Base-by-base conservation (phyloP, 345 rosid genomes). In the Eucalyptus dawsonii region DNA sequence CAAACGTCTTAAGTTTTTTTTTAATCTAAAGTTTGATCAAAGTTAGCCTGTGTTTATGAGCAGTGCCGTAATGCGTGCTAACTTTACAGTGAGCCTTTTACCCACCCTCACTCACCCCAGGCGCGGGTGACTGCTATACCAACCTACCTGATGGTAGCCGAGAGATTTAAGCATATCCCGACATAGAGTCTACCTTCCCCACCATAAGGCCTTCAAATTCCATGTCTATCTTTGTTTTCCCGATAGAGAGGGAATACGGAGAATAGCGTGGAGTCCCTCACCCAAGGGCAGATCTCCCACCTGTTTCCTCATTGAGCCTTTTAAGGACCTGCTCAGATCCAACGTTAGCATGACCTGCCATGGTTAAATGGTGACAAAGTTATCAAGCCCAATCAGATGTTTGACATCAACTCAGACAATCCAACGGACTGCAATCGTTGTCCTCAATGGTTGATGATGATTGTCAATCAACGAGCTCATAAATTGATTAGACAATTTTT, bases 211-310 rank as follows among this genome's bases (percentile, higher is more conserved):
- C 19, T 0, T 7, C 8, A 50, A 50, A 50, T 50, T 50, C 8
- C 8, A 0, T 50, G 0, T 50, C 0, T 50, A 50, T 50, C 8
- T 50, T 50, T 50, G 2, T 50, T 3, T 50, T 50, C 8, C 0
- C 3, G 0, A 50, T 0, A 1, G 21, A 50, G 21, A 50, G 8
- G 3, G 53, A 50, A 50, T 16, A 50, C 8, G 0, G 2, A 50
- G 0, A 1, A 50, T 0, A 50, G 0, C 8, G 4, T 0, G 4
- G 8, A 1, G 8, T 50, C 21, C 21, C 54, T 3, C 2, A 16
- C 54, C 21, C 8, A 50, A 2, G 1, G 1, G 21, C 1, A 2
- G 8, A 50, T 16, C 54, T 50, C 7, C 8, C 2, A 0, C 3
- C 0, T 16, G 0, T 50, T 50, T 50, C 4, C 0, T 50, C 21